phyloP scores from a whole-genome alignment of 768 basidiomycete genomes.

The Rhizopogon salebrosus region DNA sequence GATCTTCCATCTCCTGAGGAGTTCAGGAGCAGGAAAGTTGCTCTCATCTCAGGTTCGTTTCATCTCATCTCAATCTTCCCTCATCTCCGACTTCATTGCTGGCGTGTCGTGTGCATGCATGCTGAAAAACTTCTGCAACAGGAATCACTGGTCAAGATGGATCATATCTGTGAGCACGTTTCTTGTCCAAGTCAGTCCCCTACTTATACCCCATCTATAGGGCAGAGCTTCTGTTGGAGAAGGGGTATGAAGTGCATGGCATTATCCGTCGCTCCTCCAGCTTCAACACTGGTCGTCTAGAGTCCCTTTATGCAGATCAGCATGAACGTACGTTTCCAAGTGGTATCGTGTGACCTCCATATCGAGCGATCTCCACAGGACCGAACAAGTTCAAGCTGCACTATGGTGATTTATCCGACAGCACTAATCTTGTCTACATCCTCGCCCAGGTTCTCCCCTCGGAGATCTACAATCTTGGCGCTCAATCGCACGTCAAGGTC shows the following conservation, averaged over 20 bases:
- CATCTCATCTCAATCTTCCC: no score
- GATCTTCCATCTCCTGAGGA: conserved; percentile 71
- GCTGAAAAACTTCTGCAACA: conserved; percentile 23
- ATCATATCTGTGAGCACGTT: conserved; percentile 72
- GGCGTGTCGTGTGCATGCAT: background rate
- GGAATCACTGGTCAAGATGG: conserved; percentile 97
- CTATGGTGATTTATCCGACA: conserved; percentile 92
- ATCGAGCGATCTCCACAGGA: conserved; percentile 31
- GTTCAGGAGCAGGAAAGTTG: conserved; percentile 88
- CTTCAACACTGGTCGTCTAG: conserved; percentile 94
- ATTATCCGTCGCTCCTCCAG: conserved; percentile 97
- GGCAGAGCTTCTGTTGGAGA: conserved; percentile 76
- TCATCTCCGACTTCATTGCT: background rate
- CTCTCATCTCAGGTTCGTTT: conserved; percentile 78
- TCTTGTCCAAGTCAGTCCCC: background rate
- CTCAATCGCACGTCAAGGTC: conserved; percentile 98
- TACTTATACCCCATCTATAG: conserved; percentile 31
- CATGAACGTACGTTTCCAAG: conserved; percentile 68
- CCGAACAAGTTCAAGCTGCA: conserved; percentile 79
- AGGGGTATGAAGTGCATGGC: conserved; percentile 91
- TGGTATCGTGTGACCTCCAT: conserved; percentile 3
- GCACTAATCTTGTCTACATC: conserved; percentile 95
- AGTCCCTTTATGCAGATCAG: conserved; percentile 89
- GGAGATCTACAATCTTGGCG: conserved; percentile 97
- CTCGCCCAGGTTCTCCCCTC: conserved; percentile 92